These are phyloP conservation scores for Trichomonas gallinae DNA, from an alignment of 208 protist species.

Conservation along the genomic window DNA sequence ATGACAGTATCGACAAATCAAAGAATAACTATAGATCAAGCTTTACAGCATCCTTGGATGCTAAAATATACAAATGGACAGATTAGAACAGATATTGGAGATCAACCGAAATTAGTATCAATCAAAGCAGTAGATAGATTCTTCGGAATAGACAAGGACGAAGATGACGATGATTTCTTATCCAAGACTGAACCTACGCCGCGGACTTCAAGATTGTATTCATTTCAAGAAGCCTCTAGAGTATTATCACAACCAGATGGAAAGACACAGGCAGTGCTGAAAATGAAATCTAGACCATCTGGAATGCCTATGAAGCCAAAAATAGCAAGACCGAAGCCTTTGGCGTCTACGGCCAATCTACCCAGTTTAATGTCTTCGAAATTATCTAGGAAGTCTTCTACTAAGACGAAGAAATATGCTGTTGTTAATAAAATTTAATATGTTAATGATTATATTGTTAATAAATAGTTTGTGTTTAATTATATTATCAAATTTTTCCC, in stretches of 20 bases:
- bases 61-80: not conserved
- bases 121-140: not conserved
- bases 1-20: not conserved
- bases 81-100: not conserved
- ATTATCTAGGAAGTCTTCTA: not conserved
- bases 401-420: not conserved
- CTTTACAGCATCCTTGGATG: not conserved
- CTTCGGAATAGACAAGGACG: not conserved
- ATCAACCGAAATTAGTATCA: not conserved
- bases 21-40: not conserved
- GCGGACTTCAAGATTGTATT: not conserved
- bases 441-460: not conserved
- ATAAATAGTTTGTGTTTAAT: not conserved
- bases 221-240: not conserved
- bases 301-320: not conserved
- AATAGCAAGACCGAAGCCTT: not conserved
- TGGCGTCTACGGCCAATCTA: not conserved
- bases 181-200: not conserved
- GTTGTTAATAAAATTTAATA: not conserved
- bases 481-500: no score
- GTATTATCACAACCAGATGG: not conserved
- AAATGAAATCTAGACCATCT: not conserved
- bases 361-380: not conserved
- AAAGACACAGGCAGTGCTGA: not conserved
- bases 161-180: not conserved